A percentile compares a stretch with the other conserved stretches of the same genome.
Conservation (phyloP, 495 filamentous ascomycete genomes). For the Umbilicaria muhlenbergii region DNA sequence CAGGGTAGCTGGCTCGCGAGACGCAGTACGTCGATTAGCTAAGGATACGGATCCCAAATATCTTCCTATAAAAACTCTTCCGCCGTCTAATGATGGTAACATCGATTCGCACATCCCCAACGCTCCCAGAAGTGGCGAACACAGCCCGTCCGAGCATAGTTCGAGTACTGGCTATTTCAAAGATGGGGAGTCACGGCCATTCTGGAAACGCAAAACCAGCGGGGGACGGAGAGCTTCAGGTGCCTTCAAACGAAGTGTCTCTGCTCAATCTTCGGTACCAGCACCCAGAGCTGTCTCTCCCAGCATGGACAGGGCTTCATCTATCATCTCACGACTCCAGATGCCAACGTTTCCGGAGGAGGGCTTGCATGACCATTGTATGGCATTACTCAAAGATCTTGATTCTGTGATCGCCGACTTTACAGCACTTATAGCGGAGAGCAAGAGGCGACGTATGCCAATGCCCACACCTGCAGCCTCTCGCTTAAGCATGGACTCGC, state of each 20-base stretch:
- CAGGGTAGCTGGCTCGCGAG: slow-evolving; percentile 69
- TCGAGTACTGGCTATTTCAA: slow-evolving; percentile 26
- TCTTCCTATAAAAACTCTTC: slow-evolving; percentile 8
- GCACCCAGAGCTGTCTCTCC: slow-evolving; percentile 22
- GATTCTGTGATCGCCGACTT: slow-evolving; percentile 74
- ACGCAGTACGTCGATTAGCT: slow-evolving; percentile 71
- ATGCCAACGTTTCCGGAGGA: slow-evolving; percentile 23
- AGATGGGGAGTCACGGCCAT: slow-evolving; percentile 37
- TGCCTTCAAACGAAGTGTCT: slow-evolving; percentile 15
- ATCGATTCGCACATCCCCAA: no score
- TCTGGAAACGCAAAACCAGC: slow-evolving; percentile 86
- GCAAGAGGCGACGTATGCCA: slow-evolving; percentile 58
- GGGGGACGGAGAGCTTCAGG: slow-evolving; percentile 20
- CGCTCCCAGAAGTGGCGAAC: no score
- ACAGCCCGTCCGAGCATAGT: slow-evolving; percentile 12
- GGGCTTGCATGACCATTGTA: slow-evolving; percentile 59
- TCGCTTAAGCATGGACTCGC: slow-evolving; percentile 68
- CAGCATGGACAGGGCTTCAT: slow-evolving; percentile 4
- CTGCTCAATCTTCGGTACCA: slow-evolving; percentile 43
- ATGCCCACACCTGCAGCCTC: slow-evolving; percentile 31
- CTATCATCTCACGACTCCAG: neutral
- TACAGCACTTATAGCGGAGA: slow-evolving; percentile 54
- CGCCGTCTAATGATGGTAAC: no score
- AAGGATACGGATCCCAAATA: slow-evolving; percentile 64
- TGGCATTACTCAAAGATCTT: slow-evolving; percentile 65